Percentiles rank a stretch among this genome's conserved stretches.
Evolutionary conservation across 768 basidiomycete genomes (phyloP).

Genomic region (Suillus cothurnatus): DNA sequence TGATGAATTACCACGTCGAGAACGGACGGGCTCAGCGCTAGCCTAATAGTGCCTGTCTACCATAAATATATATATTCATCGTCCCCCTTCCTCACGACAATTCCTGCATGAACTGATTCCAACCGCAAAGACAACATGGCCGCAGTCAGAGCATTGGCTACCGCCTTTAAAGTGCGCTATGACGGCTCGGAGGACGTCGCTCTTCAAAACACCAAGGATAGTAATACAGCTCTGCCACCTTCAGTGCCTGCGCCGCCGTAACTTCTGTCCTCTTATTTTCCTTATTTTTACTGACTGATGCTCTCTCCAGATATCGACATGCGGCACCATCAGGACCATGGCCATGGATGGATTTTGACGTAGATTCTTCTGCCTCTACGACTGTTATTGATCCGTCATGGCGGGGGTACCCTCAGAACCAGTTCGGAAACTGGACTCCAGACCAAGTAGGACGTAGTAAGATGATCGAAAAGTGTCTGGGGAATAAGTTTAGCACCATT

Average conservation of each 20-base stretch:
- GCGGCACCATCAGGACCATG: constrained; percentile 33
- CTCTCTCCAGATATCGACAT: constrained; percentile 18
- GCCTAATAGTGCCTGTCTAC: background rate
- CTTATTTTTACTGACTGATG: background rate
- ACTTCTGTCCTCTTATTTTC: background rate
- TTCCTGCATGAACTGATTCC: background rate
- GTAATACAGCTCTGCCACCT: background rate
- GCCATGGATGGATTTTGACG: constrained; percentile 32
- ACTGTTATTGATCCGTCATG: background rate
- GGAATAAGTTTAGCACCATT: constrained; percentile 20
- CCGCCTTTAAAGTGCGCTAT: background rate
- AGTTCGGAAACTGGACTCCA: constrained; percentile 36
- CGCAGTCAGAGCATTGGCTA: background rate
- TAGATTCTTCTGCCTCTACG: background rate
- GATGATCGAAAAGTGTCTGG: constrained; percentile 27
- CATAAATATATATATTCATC: background rate
- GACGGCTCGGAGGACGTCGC: background rate
- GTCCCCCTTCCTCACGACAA: background rate
- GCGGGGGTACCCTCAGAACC: constrained; percentile 29
- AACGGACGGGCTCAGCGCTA: background rate
- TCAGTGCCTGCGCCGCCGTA: constrained; percentile 1
- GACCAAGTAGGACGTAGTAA: constrained; percentile 30
- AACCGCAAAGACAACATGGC: background rate
- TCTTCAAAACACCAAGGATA: background rate
- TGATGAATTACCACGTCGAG: no score